These are phyloP conservation scores for Prasinococcaceae sp. DNA, from an alignment of 139 green algal genomes.

Conservation along the genomic window DNA sequence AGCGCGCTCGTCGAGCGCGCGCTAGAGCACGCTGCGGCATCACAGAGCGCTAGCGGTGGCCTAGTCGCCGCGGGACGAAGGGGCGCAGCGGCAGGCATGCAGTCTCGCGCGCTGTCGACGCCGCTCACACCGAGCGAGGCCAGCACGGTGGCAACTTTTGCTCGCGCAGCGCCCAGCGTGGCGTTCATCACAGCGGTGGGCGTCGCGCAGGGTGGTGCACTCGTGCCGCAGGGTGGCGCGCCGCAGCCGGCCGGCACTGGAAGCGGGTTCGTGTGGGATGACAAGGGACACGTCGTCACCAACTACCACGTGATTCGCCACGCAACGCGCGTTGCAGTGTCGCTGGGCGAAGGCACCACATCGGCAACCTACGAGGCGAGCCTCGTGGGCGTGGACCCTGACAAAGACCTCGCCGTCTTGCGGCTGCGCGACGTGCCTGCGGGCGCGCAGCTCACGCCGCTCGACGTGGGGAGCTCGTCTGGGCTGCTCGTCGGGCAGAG, in stretches of 20 bases:
- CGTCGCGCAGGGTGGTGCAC: too few species aligned
- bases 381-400: conserved; percentile 33
- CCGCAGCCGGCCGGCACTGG: conserved; percentile 45
- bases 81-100: too few species aligned
- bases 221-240: too few species aligned
- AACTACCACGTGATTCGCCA: conserved; percentile 61
- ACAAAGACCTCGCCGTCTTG: conserved; percentile 44
- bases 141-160: too few species aligned
- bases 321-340: conserved; percentile 14
- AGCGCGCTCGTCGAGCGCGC: too few species aligned
- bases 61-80: too few species aligned
- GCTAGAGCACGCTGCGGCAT: too few species aligned
- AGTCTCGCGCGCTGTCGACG: too few species aligned
- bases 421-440: conserved; percentile 19
- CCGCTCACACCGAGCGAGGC: too few species aligned
- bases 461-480: neutral
- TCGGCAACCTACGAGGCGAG: conserved; percentile 21
- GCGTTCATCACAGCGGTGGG: too few species aligned
- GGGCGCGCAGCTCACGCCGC: neutral
- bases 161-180: too few species aligned
- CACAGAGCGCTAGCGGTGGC: too few species aligned
- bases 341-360: neutral
- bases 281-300: conserved; percentile 48
- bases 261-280: conserved; percentile 64
- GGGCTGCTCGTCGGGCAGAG: conserved; percentile 14